phyloP scores from a whole-genome alignment of 2,329 filamentous ascomycete species.

The Fusarium tjaetaba region DNA sequence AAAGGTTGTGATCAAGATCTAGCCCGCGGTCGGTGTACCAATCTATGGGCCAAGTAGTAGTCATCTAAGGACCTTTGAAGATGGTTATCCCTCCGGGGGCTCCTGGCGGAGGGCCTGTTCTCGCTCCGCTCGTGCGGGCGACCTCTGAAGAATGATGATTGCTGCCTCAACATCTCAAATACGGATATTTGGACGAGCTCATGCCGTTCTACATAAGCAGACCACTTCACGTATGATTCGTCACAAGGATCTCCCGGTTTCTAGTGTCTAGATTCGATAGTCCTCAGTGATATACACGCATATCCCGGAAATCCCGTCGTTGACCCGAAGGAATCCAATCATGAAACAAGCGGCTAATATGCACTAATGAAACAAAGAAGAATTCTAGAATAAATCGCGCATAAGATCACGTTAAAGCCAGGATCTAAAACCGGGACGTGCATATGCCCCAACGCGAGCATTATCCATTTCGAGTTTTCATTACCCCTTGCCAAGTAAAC shows the following conservation, averaged over 20 bases:
- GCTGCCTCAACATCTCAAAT: neutral
- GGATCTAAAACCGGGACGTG: constrained; percentile 13
- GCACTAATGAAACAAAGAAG: neutral
- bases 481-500: constrained; percentile 4
- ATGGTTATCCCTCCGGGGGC: neutral
- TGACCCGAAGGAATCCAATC: neutral
- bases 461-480: neutral
- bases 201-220: neutral
- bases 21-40: neutral
- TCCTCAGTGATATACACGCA: neutral
- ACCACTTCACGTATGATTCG: neutral
- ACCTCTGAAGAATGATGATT: neutral
- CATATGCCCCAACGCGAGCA: neutral
- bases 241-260: neutral
- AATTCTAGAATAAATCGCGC: constrained; percentile 35
- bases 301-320: neutral
- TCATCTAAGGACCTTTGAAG: too few species aligned
- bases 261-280: neutral
- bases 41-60: too few species aligned
- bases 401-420: neutral
- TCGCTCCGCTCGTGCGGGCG: neutral
- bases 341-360: neutral
- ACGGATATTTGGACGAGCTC: fast-evolving
- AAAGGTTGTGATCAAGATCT: neutral
- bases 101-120: neutral